A percentile compares a stretch with the other conserved stretches of the same genome.
Evolutionary conservation across 1,139 yeast genomes (phyloP).

Genomic region (Suhomyces yuchorum): DNA sequence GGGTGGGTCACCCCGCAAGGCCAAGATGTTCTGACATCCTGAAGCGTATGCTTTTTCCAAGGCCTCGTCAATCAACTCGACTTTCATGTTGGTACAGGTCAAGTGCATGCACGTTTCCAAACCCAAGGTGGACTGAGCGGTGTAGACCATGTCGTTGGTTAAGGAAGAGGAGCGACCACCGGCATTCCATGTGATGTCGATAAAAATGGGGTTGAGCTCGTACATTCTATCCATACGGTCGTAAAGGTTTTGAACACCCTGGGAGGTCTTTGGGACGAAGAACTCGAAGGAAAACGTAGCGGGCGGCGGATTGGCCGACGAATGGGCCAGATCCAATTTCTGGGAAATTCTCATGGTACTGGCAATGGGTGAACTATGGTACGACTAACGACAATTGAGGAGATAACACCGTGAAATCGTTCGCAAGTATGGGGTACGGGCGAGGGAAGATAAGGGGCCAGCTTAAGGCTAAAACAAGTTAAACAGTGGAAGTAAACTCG

Average conservation of each 20-base stretch:
- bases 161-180: constrained; percentile 84
- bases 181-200: constrained; percentile 98
- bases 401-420: not conserved
- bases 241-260: constrained; percentile 93
- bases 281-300: constrained; percentile 94
- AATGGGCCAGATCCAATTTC: constrained; percentile 52
- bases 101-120: constrained; percentile 97
- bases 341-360: constrained; percentile 53
- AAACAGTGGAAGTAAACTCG: too few relatives aligned
- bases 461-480: too few relatives aligned
- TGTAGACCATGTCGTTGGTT: constrained; percentile 88
- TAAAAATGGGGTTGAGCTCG: constrained; percentile 84
- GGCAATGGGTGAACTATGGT: not conserved
- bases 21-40: constrained; percentile 92
- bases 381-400: not conserved
- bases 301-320: constrained; percentile 44
- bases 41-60: constrained; percentile 81
- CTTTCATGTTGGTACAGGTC: constrained; percentile 95
- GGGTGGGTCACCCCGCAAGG: constrained; percentile 80
- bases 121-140: constrained; percentile 90
- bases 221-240: constrained; percentile 99
- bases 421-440: too few relatives aligned
- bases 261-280: constrained; percentile 97
- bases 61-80: constrained; percentile 80
- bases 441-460: too few relatives aligned